These are phyloP conservation scores for Stagonosporopsis vannaccii DNA, from an alignment of 2,329 filamentous ascomycete genomes.

Conservation along the genomic window DNA sequence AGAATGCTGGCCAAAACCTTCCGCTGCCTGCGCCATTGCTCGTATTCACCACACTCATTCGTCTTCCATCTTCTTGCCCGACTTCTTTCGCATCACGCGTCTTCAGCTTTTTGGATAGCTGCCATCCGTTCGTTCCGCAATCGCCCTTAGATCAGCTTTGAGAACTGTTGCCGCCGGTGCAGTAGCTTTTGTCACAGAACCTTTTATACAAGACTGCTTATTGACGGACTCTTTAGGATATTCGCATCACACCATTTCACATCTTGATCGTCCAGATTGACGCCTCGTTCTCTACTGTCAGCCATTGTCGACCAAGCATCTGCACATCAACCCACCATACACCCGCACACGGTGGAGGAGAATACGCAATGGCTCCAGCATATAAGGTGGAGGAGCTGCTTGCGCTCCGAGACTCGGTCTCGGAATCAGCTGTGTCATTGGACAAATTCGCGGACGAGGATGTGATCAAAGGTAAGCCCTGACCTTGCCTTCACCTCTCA, in stretches of 20 bases:
- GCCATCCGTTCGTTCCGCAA: conserved; percentile 41
- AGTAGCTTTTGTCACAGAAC: neutral
- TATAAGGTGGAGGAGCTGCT: conserved; percentile 53
- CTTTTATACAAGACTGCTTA: neutral
- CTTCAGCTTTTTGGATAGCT: conserved; percentile 50
- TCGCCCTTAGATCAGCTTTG: conserved; percentile 40
- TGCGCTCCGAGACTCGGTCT: conserved; percentile 51
- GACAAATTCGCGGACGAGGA: conserved; percentile 53
- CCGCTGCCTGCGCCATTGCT: conserved; percentile 12
- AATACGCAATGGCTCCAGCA: conserved; percentile 40
- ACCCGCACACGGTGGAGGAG: conserved; percentile 6
- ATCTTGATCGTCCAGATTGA: conserved; percentile 21
- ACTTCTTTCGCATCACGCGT: conserved; percentile 50
- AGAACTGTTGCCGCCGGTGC: conserved; percentile 29
- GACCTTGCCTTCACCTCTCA: conserved; percentile 23
- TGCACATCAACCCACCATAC: neutral
- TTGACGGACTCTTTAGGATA: conserved; percentile 33
- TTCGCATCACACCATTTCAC: conserved; percentile 51
- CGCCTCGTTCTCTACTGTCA: neutral
- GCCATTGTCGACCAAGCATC: neutral
- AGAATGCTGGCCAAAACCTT: conserved; percentile 35
- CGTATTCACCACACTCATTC: conserved; percentile 43
- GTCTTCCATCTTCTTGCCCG: conserved; percentile 47
- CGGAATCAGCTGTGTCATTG: conserved; percentile 52
- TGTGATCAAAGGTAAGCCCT: conserved; percentile 51